Base-by-base conservation (phyloP, 768 basidiomycete genomes). In the Agrocybe pediades region DNA sequence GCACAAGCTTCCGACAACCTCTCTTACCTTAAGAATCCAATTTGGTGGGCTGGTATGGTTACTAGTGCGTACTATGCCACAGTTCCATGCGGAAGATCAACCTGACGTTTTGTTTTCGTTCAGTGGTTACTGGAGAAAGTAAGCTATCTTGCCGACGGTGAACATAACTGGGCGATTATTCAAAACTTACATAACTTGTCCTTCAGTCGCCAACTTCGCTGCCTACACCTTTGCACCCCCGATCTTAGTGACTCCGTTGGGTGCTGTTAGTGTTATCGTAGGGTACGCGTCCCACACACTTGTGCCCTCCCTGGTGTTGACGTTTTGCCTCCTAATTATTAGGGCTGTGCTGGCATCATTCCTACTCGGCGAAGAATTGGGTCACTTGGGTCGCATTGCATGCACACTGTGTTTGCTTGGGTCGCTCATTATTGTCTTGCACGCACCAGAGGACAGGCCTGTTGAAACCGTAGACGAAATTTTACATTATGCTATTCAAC, bases 191-290 rank as follows among this genome's bases (percentile, higher is more conserved):
- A 49, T 25, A 25, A 7, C 39, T 21, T 26, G 40, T 27, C 21
- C 41, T 30, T 46, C 57, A 90, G 87, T 87, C 54, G 89, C 90
- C 51, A 91, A 91, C 73, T 98, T 98, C 71, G 94, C 95, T 6
- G 96, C 96, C 7, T 98, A 98, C 68, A 91, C 94, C 0, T 99
- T 98, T 62, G 97, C 97, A 1, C 97, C 96, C 56, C 92, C 97
- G 62, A 95, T 98, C 65, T 79, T 99, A 51, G 95, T 99, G n/a
- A 98, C 96, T 1, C 97, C 97, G 1, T 74, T 99, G n/a, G 97
- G 97, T 50, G 95, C 96, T 19, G 78, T 97, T 40, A 95, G 92
- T 68, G 97, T 99, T 11, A 81, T 99, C 58, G 91, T 99, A 55
- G 97, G 96, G 95, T 96, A 62, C 55, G 87, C 73, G 23, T 46